Percentiles rank a stretch among this genome's conserved stretches.
Conservation (phyloP, 2,329 filamentous ascomycete species). For the Pseudopithomyces chartarum region DNA sequence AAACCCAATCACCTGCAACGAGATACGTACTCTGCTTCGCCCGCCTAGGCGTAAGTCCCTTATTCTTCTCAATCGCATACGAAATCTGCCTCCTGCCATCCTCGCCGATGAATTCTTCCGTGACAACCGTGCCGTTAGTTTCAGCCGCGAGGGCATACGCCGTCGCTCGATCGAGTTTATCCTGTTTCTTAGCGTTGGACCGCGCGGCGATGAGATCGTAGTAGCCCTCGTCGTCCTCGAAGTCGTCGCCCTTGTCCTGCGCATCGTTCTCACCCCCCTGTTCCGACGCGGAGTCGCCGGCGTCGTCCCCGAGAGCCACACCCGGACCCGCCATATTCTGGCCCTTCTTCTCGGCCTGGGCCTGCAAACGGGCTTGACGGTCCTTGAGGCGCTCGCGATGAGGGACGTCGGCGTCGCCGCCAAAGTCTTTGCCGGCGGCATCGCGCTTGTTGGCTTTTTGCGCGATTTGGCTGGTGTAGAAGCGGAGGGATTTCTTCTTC, state of each 20-base stretch:
- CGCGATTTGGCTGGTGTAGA: conserved; percentile 97
- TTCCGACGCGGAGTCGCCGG: conserved; percentile 69
- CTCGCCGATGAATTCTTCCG: conserved; percentile 71
- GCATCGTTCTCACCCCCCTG: conserved; percentile 39
- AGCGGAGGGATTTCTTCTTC: conserved; percentile 89
- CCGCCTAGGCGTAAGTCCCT: conserved; percentile 84
- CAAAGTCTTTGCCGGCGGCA: conserved; percentile 72
- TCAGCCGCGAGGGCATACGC: conserved; percentile 60
- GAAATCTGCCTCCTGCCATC: conserved; percentile 79
- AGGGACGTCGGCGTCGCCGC: conserved; percentile 82
- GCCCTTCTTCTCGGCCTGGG: conserved; percentile 85
- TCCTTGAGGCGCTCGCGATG: conserved; percentile 88
- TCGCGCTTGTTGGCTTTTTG: conserved; percentile 90
- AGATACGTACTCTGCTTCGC: conserved; percentile 74
- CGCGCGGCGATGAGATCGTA: conserved; percentile 83
- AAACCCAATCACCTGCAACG: neutral
- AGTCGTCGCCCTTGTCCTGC: conserved; percentile 54
- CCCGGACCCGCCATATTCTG: conserved; percentile 62
- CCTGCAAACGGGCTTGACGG: conserved; percentile 81
- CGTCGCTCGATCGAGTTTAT: conserved; percentile 71
- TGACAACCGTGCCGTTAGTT: conserved; percentile 65
- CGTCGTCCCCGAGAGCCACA: conserved; percentile 69
- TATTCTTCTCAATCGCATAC: conserved; percentile 88
- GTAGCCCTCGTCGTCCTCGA: conserved; percentile 71
- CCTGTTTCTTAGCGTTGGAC: conserved; percentile 69